phyloP scores from a whole-genome alignment of 2,329 filamentous ascomycete genomes.

The Neopestalotiopsis clavispora region DNA sequence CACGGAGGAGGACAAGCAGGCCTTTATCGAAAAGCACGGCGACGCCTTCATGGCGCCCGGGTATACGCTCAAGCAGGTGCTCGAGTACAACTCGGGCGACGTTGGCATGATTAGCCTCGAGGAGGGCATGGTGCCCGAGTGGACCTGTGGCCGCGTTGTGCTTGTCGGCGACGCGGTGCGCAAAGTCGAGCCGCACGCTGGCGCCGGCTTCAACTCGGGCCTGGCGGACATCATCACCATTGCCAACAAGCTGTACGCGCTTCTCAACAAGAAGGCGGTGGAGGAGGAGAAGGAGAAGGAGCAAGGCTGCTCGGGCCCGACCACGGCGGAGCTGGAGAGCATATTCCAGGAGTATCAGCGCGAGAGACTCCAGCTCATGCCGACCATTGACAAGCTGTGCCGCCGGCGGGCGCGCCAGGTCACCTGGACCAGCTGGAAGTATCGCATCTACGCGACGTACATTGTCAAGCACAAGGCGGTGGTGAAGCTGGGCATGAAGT shows the following conservation, averaged over 20 bases:
- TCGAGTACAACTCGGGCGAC: neutral
- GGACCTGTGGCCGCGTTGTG: slow-evolving; percentile 9
- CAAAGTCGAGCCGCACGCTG: slow-evolving; percentile 13
- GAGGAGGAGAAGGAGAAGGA: too few relatives aligned
- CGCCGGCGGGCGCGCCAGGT: slow-evolving; percentile 10
- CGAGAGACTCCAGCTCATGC: neutral
- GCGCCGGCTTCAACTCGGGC: slow-evolving; percentile 12
- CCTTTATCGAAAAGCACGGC: slow-evolving; percentile 2
- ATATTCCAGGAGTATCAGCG: slow-evolving; percentile 11
- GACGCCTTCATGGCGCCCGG: slow-evolving; percentile 8
- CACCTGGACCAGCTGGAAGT: slow-evolving; percentile 2
- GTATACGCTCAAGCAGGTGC: neutral
- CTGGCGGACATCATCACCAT: slow-evolving; percentile 11
- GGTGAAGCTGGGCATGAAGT: neutral
- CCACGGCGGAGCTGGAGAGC: neutral
- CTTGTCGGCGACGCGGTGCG: slow-evolving; percentile 15
- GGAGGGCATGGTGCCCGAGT: slow-evolving; percentile 8
- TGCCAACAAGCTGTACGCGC: slow-evolving; percentile 10
- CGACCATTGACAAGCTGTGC: slow-evolving; percentile 1
- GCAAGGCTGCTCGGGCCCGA: neutral
- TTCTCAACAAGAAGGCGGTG: neutral
- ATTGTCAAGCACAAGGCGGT: slow-evolving; percentile 2
- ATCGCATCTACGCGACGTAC: neutral
- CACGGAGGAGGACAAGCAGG: slow-evolving; percentile 11
- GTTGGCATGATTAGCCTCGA: slow-evolving; percentile 12